phyloP scores from a whole-genome alignment of 2,329 filamentous ascomycete genomes.

The Claviceps sp. region DNA sequence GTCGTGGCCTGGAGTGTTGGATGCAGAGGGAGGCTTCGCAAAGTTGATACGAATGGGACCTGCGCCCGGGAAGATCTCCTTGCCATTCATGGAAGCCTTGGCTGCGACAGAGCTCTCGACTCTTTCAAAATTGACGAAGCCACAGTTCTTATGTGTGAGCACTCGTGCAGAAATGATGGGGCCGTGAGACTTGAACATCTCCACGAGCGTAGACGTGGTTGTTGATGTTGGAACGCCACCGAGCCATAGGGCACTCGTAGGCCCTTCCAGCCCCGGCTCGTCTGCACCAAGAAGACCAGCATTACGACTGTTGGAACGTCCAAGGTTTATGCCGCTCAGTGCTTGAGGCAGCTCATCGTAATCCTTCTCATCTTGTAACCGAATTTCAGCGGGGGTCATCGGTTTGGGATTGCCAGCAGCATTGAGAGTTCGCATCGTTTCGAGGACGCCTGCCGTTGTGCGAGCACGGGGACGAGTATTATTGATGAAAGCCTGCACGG shows the following conservation, averaged over 20 bases:
- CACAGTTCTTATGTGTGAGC: slow-evolving; percentile 96
- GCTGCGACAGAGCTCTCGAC: slow-evolving; percentile 84
- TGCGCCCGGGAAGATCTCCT: slow-evolving; percentile 95
- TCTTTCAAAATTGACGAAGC: slow-evolving; percentile 94
- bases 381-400: slow-evolving; percentile 62
- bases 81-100: slow-evolving; percentile 78
- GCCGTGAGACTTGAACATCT: slow-evolving; percentile 91
- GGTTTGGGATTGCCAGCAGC: slow-evolving; percentile 57
- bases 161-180: slow-evolving; percentile 84
- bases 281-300: slow-evolving; percentile 57
- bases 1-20: slow-evolving; percentile 78
- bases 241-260: slow-evolving; percentile 89
- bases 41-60: slow-evolving; percentile 94
- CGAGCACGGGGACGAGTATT: slow-evolving; percentile 71
- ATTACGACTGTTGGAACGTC: slow-evolving; percentile 50
- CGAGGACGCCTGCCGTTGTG: slow-evolving; percentile 80
- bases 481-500: slow-evolving; percentile 81
- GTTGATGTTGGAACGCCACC: slow-evolving; percentile 96
- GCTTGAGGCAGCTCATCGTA: slow-evolving; percentile 72
- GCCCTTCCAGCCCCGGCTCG: slow-evolving; percentile 71
- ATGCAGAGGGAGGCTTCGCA: slow-evolving; percentile 85
- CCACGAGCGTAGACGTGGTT: slow-evolving; percentile 83
- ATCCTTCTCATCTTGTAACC: slow-evolving; percentile 60
- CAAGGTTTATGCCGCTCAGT: slow-evolving; percentile 67
- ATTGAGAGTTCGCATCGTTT: slow-evolving; percentile 59